Percentiles rank a stretch among this genome's conserved stretches.
Conservation (phyloP, 495 filamentous ascomycete genomes). For the Penicillium silybi region DNA sequence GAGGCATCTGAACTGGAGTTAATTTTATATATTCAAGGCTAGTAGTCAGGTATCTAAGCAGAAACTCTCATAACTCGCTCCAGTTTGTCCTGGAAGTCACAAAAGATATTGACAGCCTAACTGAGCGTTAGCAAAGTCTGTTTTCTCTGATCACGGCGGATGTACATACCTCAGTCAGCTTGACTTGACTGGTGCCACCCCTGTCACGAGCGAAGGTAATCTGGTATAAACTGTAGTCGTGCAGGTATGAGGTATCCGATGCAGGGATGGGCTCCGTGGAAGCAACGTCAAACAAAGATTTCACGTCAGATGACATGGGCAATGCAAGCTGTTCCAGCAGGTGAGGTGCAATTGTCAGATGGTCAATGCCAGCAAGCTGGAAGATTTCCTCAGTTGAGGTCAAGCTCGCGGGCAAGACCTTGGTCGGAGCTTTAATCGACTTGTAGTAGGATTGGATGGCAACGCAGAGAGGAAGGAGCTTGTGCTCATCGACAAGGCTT, state of each 20-base stretch:
- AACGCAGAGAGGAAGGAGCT: constrained; percentile 46
- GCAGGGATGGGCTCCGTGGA: constrained; percentile 5
- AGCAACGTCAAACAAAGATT: constrained; percentile 34
- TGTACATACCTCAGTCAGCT: constrained; percentile 45
- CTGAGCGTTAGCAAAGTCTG: background rate
- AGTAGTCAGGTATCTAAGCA: background rate
- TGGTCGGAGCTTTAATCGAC: constrained; percentile 34
- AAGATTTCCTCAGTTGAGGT: constrained; percentile 55
- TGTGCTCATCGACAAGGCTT: constrained; percentile 34
- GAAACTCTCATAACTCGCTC: constrained; percentile 36
- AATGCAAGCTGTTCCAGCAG: constrained; percentile 46
- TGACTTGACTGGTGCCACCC: constrained; percentile 47
- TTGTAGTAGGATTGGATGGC: constrained; percentile 53
- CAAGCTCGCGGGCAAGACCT: constrained; percentile 54
- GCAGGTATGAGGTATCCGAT: constrained; percentile 24
- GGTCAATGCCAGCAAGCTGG: constrained; percentile 51
- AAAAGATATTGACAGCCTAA: constrained; percentile 58
- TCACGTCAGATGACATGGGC: constrained; percentile 25
- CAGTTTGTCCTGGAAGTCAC: constrained; percentile 53
- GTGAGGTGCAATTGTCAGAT: constrained; percentile 54
- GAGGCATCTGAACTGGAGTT: background rate
- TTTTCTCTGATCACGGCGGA: background rate
- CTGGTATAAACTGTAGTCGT: constrained; percentile 44
- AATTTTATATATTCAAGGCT: no score
- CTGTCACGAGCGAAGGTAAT: constrained; percentile 47